Evolutionary conservation across 352 stramenopile species (phyloP).

Genomic region (Globisporangium cystogenes): DNA sequence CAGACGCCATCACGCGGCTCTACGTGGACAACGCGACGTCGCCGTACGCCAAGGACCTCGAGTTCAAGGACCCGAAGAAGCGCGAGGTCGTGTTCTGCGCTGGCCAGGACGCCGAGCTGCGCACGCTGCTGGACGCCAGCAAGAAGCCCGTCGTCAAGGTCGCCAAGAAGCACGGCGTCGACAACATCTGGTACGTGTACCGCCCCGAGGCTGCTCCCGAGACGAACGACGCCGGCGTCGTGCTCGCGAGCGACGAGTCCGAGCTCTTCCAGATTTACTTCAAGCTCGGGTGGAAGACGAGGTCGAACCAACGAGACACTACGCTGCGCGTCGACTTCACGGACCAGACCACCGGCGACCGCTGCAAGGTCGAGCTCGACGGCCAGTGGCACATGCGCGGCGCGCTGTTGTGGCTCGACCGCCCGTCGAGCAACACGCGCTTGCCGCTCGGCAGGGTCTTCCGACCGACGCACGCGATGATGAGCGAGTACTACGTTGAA

Average conservation of each 20-base stretch:
- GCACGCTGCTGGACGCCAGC: background rate
- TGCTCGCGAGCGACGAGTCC: background rate
- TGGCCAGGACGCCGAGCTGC: background rate
- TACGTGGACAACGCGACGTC: background rate
- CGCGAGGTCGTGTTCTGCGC: background rate
- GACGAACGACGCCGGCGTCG: background rate
- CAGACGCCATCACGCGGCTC: background rate
- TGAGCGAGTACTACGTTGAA: slow-evolving; percentile 1
- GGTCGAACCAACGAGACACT: background rate
- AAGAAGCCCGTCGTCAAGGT: background rate
- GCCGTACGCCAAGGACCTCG: slow-evolving; percentile 3
- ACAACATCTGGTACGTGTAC: slow-evolving; percentile 2
- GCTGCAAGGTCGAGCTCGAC: background rate
- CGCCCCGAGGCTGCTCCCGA: background rate
- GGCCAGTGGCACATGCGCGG: slow-evolving; percentile 1
- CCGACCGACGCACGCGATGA: background rate
- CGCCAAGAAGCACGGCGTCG: background rate
- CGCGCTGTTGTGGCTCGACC: background rate
- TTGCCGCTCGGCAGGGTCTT: background rate
- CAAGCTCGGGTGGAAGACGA: background rate
- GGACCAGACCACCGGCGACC: slow-evolving; percentile 1
- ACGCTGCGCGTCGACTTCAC: slow-evolving; percentile 5
- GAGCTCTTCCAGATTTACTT: slow-evolving; percentile 5
- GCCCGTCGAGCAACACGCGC: background rate
- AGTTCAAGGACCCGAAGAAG: slow-evolving; percentile 2